phyloP scores from a whole-genome alignment of 371 early-diverging fungal genomes.

The Entomophthora muscae region DNA sequence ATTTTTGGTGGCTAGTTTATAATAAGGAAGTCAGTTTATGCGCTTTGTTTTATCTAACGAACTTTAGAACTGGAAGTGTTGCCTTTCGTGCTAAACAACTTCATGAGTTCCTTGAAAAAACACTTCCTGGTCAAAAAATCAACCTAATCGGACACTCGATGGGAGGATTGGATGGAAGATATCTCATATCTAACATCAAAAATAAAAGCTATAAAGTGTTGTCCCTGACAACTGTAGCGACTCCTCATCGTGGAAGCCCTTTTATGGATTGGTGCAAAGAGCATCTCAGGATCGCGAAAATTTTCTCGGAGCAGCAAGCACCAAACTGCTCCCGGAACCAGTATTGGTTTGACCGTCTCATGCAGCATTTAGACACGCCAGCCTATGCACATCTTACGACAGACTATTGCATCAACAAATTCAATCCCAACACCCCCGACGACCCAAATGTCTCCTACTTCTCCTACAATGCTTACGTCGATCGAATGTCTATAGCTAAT shows the following conservation, averaged over 20 bases:
- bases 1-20: too few species aligned
- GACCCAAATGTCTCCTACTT: constrained; percentile 55
- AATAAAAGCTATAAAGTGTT: constrained; percentile 36
- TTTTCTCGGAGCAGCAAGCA: constrained; percentile 14
- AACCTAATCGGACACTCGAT: constrained; percentile 22
- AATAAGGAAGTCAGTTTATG: constrained; percentile 16
- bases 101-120: constrained; percentile 15
- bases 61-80: constrained; percentile 30
- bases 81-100: constrained; percentile 57
- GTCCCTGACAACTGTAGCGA: constrained; percentile 72
- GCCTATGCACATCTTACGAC: constrained; percentile 80
- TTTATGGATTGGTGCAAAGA: constrained; percentile 86
- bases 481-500: constrained; percentile 15
- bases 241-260: constrained; percentile 76
- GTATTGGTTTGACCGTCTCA: constrained; percentile 13
- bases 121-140: neutral
- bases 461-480: constrained; percentile 52
- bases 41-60: too few species aligned
- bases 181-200: constrained; percentile 54
- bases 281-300: constrained; percentile 34
- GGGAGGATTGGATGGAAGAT: constrained; percentile 82
- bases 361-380: constrained; percentile 52
- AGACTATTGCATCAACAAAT: constrained; percentile 55
- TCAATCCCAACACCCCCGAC: constrained; percentile 75
- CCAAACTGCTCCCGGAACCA: constrained; percentile 10